Conservation (phyloP, 441 rosid species). For the Arabidopsis lyrata region DNA sequence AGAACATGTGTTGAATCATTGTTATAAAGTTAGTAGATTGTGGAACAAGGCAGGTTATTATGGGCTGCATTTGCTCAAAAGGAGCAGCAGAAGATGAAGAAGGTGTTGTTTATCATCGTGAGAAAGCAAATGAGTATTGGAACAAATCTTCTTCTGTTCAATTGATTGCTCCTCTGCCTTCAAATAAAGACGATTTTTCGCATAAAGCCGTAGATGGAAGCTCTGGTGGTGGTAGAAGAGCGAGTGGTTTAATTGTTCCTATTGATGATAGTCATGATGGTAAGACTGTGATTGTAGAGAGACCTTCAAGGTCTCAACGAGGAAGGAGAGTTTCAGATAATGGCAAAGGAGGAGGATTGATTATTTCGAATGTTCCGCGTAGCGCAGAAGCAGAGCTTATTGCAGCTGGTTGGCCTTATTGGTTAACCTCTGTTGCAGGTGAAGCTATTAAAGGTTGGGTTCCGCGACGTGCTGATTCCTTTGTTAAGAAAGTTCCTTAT, state of each 20-base stretch:
- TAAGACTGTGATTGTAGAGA: slow-evolving; percentile 39
- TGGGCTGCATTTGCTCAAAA: slow-evolving; percentile 94
- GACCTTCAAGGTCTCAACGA: slow-evolving; percentile 46
- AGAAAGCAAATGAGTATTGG: slow-evolving; percentile 43
- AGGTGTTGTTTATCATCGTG: slow-evolving; percentile 41
- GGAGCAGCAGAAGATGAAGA: slow-evolving; percentile 53
- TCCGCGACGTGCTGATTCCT: slow-evolving; percentile 80
- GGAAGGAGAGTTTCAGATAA: slow-evolving; percentile 53
- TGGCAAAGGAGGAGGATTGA: slow-evolving; percentile 47
- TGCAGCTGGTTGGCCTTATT: slow-evolving; percentile 89
- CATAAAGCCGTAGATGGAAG: slow-evolving; percentile 29
- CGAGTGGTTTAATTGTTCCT: slow-evolving; percentile 46
- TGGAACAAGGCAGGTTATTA: slow-evolving; percentile 36
- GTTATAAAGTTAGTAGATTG: slow-evolving; percentile 4
- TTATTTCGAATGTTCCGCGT: slow-evolving; percentile 44
- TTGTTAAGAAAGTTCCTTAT: too few relatives aligned
- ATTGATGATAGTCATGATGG: slow-evolving; percentile 49
- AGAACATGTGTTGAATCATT: slow-evolving; percentile 16
- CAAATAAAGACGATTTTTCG: slow-evolving; percentile 53
- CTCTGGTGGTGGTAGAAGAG: slow-evolving; percentile 37
- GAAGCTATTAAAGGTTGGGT: slow-evolving; percentile 92
- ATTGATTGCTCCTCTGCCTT: slow-evolving; percentile 62
- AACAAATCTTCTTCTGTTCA: slow-evolving; percentile 54
- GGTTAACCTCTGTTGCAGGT: slow-evolving; percentile 89
- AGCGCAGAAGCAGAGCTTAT: slow-evolving; percentile 62